A percentile compares a stretch with the other conserved stretches of the same genome.
phyloP scores from a whole-genome alignment of 169 alveolate genomes.

The Eimeria sp. region DNA sequence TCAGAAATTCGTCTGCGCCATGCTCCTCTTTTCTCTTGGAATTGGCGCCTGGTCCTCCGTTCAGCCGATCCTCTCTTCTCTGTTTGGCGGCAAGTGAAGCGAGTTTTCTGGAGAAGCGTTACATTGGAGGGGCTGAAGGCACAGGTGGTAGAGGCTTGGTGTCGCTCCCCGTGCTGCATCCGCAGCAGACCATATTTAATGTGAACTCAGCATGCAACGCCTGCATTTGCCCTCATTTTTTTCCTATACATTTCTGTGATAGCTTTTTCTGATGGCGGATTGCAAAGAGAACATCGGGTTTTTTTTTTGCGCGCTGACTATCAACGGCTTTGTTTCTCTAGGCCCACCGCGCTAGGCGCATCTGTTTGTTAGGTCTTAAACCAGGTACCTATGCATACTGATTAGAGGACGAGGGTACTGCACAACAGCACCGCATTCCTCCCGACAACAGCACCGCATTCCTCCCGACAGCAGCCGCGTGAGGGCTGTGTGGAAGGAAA shows the following conservation, averaged over 20 bases:
- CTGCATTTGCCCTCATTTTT: neutral
- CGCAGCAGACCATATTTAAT: neutral
- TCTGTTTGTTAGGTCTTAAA: neutral
- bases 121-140: neutral
- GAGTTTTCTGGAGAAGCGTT: neutral
- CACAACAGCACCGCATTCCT: neutral
- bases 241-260: neutral
- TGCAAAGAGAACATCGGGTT: neutral
- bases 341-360: neutral
- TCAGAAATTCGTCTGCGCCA: conserved; percentile 50
- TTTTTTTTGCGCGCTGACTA: neutral
- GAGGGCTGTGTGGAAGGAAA: neutral
- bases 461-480: neutral
- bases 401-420: no score
- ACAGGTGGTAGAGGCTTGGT: neutral
- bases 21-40: conserved; percentile 51
- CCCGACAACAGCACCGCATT: neutral
- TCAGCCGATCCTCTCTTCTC: conserved; percentile 5
- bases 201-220: neutral
- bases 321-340: neutral
- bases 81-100: conserved; percentile 19
- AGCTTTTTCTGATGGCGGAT: neutral
- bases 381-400: neutral
- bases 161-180: neutral
- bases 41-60: conserved; percentile 61